A percentile compares a stretch with the other conserved stretches of the same genome.
These are phyloP conservation scores for Globisporangium alternatum DNA, from an alignment of 352 stramenopile genomes.

Conservation along the genomic window DNA sequence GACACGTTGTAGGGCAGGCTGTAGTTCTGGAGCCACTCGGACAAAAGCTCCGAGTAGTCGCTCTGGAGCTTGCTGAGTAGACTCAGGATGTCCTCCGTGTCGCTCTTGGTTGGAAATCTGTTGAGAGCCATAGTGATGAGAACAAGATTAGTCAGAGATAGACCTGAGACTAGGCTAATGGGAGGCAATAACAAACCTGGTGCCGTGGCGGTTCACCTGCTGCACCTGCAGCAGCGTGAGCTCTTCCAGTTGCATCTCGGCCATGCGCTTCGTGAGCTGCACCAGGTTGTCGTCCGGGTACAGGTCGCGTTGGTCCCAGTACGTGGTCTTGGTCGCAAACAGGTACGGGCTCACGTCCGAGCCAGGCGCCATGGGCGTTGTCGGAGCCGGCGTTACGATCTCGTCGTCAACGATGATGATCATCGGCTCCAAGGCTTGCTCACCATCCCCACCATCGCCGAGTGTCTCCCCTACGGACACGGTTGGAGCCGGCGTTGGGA, in stretches of 20 bases:
- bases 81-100: slow-evolving; percentile 42
- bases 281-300: neutral
- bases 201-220: slow-evolving; percentile 52
- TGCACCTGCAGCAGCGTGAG: slow-evolving; percentile 35
- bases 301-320: slow-evolving; percentile 10
- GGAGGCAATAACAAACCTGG: slow-evolving; percentile 22
- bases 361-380: neutral
- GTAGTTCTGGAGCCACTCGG: slow-evolving; percentile 55
- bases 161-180: neutral
- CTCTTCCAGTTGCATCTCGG: neutral
- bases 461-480: neutral
- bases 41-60: slow-evolving; percentile 34
- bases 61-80: slow-evolving; percentile 41
- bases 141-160: neutral
- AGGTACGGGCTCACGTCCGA: neutral
- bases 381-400: neutral
- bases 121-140: neutral
- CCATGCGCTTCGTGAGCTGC: neutral
- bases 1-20: slow-evolving; percentile 55
- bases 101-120: slow-evolving; percentile 51
- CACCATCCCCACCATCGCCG: neutral
- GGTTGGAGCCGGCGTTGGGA: neutral
- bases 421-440: neutral
- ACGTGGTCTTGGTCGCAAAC: slow-evolving; percentile 8
- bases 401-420: neutral